Conservation (phyloP, 208 protist genomes). For the Trypanosoma lewisi region DNA sequence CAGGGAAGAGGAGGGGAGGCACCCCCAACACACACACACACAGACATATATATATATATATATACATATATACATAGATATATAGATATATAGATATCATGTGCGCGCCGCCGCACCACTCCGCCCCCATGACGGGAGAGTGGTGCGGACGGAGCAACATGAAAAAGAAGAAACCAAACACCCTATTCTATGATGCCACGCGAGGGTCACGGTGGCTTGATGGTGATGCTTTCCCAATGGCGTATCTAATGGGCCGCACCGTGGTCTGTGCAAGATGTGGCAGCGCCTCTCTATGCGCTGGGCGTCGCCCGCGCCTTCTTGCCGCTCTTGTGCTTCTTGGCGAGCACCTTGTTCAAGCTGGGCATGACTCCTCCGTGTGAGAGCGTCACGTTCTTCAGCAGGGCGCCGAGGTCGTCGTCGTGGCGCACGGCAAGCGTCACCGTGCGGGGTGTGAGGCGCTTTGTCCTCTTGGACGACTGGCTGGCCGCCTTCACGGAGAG, state of each 20-base stretch:
- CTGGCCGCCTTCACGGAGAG: conserved; percentile 77
- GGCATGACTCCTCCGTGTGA: conserved; percentile 80
- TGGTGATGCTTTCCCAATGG: too few species aligned
- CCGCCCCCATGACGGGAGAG: too few species aligned
- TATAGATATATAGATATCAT: too few species aligned
- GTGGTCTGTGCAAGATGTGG: background rate
- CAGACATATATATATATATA: too few species aligned
- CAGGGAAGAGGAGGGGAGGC: too few species aligned
- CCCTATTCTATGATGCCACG: too few species aligned
- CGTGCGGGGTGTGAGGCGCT: conserved; percentile 69
- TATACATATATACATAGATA: too few species aligned
- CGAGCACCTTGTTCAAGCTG: conserved; percentile 74
- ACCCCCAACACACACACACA: too few species aligned
- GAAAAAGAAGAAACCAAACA: too few species aligned
- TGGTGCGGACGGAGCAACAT: too few species aligned
- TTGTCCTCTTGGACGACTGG: conserved; percentile 65
- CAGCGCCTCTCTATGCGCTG: conserved; percentile 32
- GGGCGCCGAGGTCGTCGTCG: conserved; percentile 70
- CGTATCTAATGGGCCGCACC: background rate
- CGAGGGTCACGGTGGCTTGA: too few species aligned
- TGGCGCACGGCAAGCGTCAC: conserved; percentile 78
- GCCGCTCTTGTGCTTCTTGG: conserved; percentile 74
- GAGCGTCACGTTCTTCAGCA: conserved; percentile 73
- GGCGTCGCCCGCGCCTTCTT: conserved; percentile 63
- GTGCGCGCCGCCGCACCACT: too few species aligned